Base-by-base conservation (phyloP, 1,284 basidiomycete species). In the Marasmius sp. region DNA sequence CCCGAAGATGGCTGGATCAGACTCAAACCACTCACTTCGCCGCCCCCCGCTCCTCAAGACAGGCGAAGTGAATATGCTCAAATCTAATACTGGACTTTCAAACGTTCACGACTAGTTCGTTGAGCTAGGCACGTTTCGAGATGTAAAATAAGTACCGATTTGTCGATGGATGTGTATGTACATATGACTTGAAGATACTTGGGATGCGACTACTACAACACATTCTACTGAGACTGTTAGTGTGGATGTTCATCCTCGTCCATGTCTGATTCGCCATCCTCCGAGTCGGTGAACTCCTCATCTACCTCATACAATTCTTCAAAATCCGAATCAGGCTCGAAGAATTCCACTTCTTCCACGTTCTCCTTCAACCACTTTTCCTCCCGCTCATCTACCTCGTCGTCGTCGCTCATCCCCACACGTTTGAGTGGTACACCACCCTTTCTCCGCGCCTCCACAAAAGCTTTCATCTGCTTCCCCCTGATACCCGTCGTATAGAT, bases 301-400 rank as follows among this genome's bases (percentile, higher is more conserved):
- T 59, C 61, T 20, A 56, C 20, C 18, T 58, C 56, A 38, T 16
- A 16, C 1, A 18, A 6, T 10, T 64, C 62, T 16, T 81, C 80
- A 27, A 78, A 78, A 62, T 80, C 80, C 16, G 74, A 74, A 62
- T 77, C 76, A 12, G 79, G 77, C 62, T 81, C 79, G 60, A 82
- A 86, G 61, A 76, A 79, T 9, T 79, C 81, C 16, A 88, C 74
- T 36, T 70, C 72, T 59, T 81, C 77, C 58, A 86, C 48, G 63
- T 85, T 73, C 6, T 71, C 71, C 45, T 68, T 75, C 57, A 88
- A 65, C 84, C 84, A 87, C 33, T 67, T 65, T 56, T 77, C 72
- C 6, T 85, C 80, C 12, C 69, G 69, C 0, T 65, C 48, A 0
- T 68, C 62, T 34, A 85, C 39, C 0, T 70, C 67, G 53, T 82